Evolutionary conservation across 441 rosid genomes (phyloP), one percentile per base, ranked within the genome.

Genomic region (Arabidopsis hybrid): DNA sequence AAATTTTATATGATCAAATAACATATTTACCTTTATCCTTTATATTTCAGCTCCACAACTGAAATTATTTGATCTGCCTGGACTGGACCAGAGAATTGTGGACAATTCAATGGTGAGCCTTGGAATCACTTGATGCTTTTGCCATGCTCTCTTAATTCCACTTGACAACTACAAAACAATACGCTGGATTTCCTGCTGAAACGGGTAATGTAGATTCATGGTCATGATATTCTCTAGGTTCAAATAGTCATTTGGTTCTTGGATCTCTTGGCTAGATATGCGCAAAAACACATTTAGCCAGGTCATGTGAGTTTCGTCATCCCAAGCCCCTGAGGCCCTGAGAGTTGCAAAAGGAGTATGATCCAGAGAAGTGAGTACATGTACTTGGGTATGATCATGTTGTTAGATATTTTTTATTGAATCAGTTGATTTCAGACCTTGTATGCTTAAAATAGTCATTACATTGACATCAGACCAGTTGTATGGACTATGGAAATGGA

Each of bases 21-120:
- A 60, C 62, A 51, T 74, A 40, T 47, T 42, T 39, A 47, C 21
- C 3, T 50, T 16, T 60, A 8, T 63, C 49, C 16, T 68, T 43
- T 21, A 55, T 69, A 69, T 36, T 69, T 63, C 89, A 88, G 93
- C 89, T 69, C 93, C 87, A 16, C 86, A 88, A 7, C 57, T 89
- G 60, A 87, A 84, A 74, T 78, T 84, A 67, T 71, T 87, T 65
- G 91, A 89, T 81, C 83, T 89, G 73, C 91, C 93, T 52, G 91
- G 93, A 73, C 72, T 89, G 79, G 91, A 87, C 77, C 88, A 42
- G 47, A 42, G 2, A 13, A 12, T 42, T 42, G 6, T 83, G 79
- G 88, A 86, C 13, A 89, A 84, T 57, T 81, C 89, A 34, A 65
- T 74, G 88, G 89, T 88, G 64, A 80, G 87, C 31, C 64, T 17